Evolutionary conservation across 192 early-diverging fungal genomes (phyloP).

Genomic region (Podila verticillata): DNA sequence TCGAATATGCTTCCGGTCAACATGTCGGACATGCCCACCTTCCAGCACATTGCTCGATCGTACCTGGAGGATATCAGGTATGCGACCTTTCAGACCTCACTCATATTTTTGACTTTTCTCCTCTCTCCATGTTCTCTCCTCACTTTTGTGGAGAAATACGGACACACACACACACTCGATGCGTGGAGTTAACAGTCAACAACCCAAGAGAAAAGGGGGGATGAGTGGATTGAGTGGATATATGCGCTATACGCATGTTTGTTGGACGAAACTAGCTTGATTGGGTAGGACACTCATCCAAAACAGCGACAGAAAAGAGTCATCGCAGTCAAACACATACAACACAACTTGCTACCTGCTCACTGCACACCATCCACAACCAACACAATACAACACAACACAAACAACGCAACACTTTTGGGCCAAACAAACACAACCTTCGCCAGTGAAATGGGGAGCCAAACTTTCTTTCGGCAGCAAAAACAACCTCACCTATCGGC

Average conservation of each 20-base stretch:
- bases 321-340: constrained; percentile 46
- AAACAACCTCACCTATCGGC: background rate
- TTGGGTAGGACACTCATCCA: background rate
- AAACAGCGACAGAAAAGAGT: constrained; percentile 52
- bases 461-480: background rate
- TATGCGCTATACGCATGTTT: background rate
- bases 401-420: too few species aligned
- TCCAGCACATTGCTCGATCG: constrained; percentile 57
- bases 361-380: too few species aligned
- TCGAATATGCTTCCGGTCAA: constrained; percentile 55
- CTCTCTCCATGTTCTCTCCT: too few species aligned
- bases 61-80: constrained; percentile 63
- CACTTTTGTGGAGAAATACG: too few species aligned
- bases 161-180: too few species aligned
- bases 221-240: too few species aligned
- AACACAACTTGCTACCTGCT: background rate
- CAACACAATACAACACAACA: too few species aligned
- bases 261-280: background rate
- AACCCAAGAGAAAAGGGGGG: background rate
- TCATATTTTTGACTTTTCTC: constrained; percentile 6
- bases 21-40: constrained; percentile 53
- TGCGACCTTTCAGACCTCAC: constrained; percentile 40
- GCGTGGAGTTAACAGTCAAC: background rate
- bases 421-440: too few species aligned
- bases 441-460: too few species aligned